Evolutionary conservation across 352 stramenopile species (phyloP), one percentile per base, ranked within the genome.

Genomic region (Phytophthora pistaciae): DNA sequence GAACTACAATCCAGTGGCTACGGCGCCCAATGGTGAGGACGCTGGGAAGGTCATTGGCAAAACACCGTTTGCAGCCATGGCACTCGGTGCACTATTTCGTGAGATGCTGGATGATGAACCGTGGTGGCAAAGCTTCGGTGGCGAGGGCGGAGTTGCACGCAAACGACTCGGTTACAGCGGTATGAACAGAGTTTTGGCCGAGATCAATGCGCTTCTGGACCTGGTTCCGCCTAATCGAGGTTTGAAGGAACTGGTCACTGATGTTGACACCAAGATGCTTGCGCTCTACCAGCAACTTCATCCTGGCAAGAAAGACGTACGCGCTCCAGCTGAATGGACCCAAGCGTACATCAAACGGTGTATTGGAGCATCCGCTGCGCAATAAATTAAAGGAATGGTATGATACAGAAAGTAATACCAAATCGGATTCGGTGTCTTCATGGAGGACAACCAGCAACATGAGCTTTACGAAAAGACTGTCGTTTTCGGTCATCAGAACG

Each of bases 101-200:
- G 82, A 88, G 52, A 92, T 95, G 70, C 62, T 83, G 42, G 66
- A 82, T 21, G 82, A 95, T 61, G 84, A 86, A 21, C 29, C 55
- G 8, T 93, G 85, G 85, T 93, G 85, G 84, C 78, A 91, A 44
- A 66, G 73, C 6, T 72, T 91, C 42, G 64, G 40, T 58, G 62
- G 54, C 72, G 78, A 71, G 52, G 61, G 44, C 62, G 52, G 23
- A 75, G 75, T 25, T 63, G 77, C 29, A 75, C 68, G 31, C 46
- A 90, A 83, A 56, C 72, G 70, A 14, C 60, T 93, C 54, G 87
- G 87, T 18, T 90, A 80, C 59, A 80, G 75, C 4, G 88, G 87
- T 14, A 57, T 90, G 29, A 94, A 91, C 77, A 85, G 82, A 56
- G 91, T 94, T 40, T 70, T 93, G 20, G 87, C 78, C 1, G 88